These are phyloP conservation scores for Neurospora sp. DNA, from an alignment of 495 filamentous ascomycete species.

Conservation along the genomic window DNA sequence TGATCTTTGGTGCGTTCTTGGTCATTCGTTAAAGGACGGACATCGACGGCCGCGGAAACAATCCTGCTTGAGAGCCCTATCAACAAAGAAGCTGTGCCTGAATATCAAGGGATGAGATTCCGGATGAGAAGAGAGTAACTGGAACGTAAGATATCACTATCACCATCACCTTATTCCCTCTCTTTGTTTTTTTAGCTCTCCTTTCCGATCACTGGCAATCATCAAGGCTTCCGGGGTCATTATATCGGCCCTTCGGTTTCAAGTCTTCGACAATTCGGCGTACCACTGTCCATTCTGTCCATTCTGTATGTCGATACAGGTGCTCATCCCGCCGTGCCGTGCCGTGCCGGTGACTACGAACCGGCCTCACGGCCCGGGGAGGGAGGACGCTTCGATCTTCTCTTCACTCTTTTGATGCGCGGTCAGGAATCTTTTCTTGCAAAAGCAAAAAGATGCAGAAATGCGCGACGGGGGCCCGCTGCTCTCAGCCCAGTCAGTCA, in stretches of 20 bases:
- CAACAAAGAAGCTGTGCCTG: not conserved
- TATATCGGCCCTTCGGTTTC: not conserved
- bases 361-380: not conserved
- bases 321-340: not conserved
- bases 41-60: not conserved
- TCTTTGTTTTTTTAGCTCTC: not conserved
- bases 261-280: not conserved
- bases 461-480: not conserved
- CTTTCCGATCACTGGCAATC: not conserved
- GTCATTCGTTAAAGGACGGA: not conserved
- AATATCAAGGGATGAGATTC: not conserved
- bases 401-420: not conserved
- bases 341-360: not conserved
- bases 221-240: not conserved
- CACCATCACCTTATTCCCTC: not conserved
- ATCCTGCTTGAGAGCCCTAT: no score
- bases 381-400: no score
- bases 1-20: not conserved
- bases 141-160: not conserved
- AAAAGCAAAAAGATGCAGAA: not conserved
- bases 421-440: not conserved
- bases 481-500: not conserved
- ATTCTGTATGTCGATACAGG: not conserved
- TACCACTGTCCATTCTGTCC: not conserved
- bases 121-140: not conserved